A percentile compares a stretch with the other conserved stretches of the same genome.
These are phyloP conservation scores for Ganoderma sinense DNA, from an alignment of 1,284 basidiomycete genomes.

Conservation along the genomic window DNA sequence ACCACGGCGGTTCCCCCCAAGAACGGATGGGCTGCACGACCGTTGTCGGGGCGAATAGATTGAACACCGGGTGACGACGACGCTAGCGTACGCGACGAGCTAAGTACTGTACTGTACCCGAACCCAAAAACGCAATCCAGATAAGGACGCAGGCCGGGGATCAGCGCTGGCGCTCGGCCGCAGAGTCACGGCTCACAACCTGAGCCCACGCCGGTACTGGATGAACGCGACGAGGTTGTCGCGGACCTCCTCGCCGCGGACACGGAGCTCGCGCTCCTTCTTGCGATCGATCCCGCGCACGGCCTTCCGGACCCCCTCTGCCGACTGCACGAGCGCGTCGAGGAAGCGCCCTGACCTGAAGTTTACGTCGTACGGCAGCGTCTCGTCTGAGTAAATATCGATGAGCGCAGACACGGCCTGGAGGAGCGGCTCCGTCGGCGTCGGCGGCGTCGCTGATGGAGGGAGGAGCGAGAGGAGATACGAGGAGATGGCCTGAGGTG, in stretches of 20 bases:
- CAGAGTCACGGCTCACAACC: constrained; percentile 42
- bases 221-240: constrained; percentile 93
- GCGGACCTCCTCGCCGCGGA: constrained; percentile 75
- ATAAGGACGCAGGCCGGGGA: background rate
- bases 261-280: constrained; percentile 49
- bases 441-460: constrained; percentile 46
- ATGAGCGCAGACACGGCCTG: constrained; percentile 89
- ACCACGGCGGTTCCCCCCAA: constrained; percentile 5
- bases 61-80: constrained; percentile 19
- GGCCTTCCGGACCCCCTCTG: constrained; percentile 53
- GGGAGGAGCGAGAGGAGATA: constrained; percentile 72
- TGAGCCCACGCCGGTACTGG: constrained; percentile 77
- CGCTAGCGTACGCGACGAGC: background rate
- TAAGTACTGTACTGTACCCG: background rate
- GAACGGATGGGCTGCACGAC: constrained; percentile 12
- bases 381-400: constrained; percentile 96
- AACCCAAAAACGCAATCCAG: constrained; percentile 20
- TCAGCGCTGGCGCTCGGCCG: background rate
- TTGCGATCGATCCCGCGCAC: constrained; percentile 53
- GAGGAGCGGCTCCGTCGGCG: constrained; percentile 76
- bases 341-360: constrained; percentile 66
- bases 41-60: constrained; percentile 23
- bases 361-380: constrained; percentile 79
- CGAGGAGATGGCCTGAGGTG: constrained; percentile 64
- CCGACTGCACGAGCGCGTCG: constrained; percentile 47